Evolutionary conservation across 139 green algal species (phyloP).

Genomic region (Haematococcus lacustris): DNA sequence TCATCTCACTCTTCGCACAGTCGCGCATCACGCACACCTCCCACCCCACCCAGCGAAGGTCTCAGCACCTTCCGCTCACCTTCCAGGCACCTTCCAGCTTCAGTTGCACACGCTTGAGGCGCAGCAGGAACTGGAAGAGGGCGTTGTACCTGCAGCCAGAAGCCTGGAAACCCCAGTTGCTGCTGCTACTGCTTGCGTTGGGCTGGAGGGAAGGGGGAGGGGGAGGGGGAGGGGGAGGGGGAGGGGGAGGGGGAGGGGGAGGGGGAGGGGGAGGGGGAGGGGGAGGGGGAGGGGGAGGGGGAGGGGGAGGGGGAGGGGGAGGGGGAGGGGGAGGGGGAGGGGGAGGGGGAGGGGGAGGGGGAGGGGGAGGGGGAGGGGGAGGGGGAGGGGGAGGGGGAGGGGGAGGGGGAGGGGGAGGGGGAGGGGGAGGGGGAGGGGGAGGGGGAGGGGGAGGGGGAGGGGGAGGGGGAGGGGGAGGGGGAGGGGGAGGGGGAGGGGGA

Average conservation of each 20-base stretch:
- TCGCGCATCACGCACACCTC: no score
- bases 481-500: no score
- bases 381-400: no score
- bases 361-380: background rate
- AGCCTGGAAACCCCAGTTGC: background rate
- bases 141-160: slow-evolving; percentile 57
- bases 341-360: background rate
- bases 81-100: slow-evolving; percentile 66
- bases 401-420: no score
- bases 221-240: background rate
- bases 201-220: background rate
- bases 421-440: background rate
- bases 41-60: no score
- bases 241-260: background rate
- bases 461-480: no score
- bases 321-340: background rate
- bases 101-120: slow-evolving; percentile 64
- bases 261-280: background rate
- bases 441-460: background rate
- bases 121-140: slow-evolving; percentile 77
- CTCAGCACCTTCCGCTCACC: background rate
- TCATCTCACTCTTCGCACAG: no score
- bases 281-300: background rate
- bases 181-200: background rate
- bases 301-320: background rate